Conservation (phyloP, 768 basidiomycete species). For the Boletus speciosus region DNA sequence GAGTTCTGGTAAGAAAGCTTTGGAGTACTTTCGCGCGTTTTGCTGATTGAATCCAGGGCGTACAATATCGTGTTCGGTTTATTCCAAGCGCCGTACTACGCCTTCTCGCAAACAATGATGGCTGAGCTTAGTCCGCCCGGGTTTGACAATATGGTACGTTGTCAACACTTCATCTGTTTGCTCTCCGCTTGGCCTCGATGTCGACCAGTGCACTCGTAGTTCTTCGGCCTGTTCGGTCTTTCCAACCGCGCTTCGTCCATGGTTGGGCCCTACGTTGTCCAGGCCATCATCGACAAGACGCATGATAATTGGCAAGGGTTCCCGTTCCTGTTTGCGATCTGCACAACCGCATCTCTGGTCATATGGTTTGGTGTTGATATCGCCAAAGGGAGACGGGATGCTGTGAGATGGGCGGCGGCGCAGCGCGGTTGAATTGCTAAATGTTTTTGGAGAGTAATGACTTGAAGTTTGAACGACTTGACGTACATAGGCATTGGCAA, state of each 20-base stretch:
- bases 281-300: constrained; percentile 71
- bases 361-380: constrained; percentile 45
- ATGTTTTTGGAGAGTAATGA: background rate
- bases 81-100: constrained; percentile 86
- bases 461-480: too few relatives aligned
- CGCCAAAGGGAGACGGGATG: constrained; percentile 32
- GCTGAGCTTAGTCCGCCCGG: constrained; percentile 84
- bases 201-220: constrained; percentile 38
- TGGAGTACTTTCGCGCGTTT: background rate
- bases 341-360: constrained; percentile 58
- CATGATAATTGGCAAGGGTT: constrained; percentile 83
- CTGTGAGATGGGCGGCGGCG: constrained; percentile 50
- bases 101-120: constrained; percentile 86
- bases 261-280: constrained; percentile 83
- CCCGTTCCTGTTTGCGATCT: constrained; percentile 77
- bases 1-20: constrained; percentile 68
- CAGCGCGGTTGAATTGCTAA: constrained; percentile 15
- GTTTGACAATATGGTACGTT: constrained; percentile 71
- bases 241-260: constrained; percentile 84
- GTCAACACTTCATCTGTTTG: background rate
- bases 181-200: background rate
- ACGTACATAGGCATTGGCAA: too few relatives aligned
- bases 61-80: constrained; percentile 79
- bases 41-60: constrained; percentile 42
- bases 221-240: constrained; percentile 84